A percentile compares a stretch with the other conserved stretches of the same genome.
phyloP scores from a whole-genome alignment of 768 basidiomycete genomes.

The Obba rivulosa region DNA sequence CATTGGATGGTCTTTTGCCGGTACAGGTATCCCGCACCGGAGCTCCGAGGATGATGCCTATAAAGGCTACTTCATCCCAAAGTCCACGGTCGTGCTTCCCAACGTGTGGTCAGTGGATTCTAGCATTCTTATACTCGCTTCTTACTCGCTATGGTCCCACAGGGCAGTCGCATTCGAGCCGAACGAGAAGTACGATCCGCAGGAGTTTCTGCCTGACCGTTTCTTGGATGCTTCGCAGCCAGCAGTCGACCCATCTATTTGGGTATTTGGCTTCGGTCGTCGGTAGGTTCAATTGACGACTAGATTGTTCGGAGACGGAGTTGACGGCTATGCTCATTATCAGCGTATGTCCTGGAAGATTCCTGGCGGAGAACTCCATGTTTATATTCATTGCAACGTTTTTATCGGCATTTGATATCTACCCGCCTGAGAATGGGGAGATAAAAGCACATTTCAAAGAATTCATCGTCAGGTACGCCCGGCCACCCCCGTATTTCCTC shows the following conservation, averaged over 20 bases:
- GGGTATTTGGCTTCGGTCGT: conserved; percentile 12
- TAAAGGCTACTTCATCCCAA: conserved; percentile 19
- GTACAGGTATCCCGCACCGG: conserved; percentile 14
- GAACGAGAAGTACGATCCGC: conserved; percentile 8
- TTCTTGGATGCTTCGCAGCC: conserved; percentile 5
- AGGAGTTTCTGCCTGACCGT: conserved; percentile 15
- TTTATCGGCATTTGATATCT: conserved; percentile 11
- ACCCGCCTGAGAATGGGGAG: background rate
- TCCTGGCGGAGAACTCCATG: conserved; percentile 11
- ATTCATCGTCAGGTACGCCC: conserved; percentile 5
- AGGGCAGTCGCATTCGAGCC: conserved; percentile 11
- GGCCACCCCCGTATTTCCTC: too few relatives aligned
- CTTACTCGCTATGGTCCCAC: background rate
- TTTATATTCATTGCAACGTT: conserved; percentile 12
- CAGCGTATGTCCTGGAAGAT: conserved; percentile 11
- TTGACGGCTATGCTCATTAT: background rate
- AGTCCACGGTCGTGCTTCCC: conserved; percentile 15
- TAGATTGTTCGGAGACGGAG: too few relatives aligned
- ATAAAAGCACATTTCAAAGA: conserved; percentile 1
- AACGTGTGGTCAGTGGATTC: conserved; percentile 21
- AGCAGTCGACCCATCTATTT: conserved; percentile 1
- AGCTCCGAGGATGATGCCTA: conserved; percentile 17
- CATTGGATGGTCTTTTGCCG: background rate
- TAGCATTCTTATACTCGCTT: conserved; percentile 4
- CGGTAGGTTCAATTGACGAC: background rate